These are phyloP conservation scores for Xerocomellus dryophilus DNA, from an alignment of 768 basidiomycete species.

Conservation along the genomic window DNA sequence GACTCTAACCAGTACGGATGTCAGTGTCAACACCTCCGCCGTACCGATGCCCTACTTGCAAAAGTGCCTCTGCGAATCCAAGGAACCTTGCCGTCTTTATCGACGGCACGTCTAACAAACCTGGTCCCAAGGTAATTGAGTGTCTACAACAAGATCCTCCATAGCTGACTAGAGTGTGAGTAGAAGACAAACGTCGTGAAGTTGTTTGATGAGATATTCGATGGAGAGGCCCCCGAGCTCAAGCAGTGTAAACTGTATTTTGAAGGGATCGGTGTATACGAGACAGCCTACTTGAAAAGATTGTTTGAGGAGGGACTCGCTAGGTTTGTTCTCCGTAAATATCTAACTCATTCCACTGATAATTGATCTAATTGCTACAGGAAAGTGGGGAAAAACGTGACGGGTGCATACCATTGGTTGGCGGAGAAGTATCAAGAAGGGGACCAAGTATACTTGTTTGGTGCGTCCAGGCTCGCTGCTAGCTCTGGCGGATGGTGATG, in stretches of 20 bases:
- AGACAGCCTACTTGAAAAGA: neutral
- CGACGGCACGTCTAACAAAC: conserved; percentile 15
- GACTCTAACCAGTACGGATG: neutral
- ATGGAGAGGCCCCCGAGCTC: neutral
- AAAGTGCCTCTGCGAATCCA: neutral
- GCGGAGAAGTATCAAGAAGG: neutral
- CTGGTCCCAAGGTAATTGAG: conserved; percentile 40
- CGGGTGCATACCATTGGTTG: conserved; percentile 5
- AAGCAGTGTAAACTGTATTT: conserved; percentile 30
- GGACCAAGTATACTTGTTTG: conserved; percentile 37
- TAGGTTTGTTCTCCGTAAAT: neutral
- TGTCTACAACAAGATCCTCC: neutral
- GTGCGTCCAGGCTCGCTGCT: conserved; percentile 14
- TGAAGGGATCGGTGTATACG: conserved; percentile 32
- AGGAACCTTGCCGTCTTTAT: conserved; percentile 35
- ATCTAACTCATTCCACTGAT: neutral
- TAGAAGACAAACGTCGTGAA: conserved; percentile 37
- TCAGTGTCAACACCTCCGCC: neutral
- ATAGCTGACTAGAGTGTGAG: neutral
- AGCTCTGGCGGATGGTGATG: neutral
- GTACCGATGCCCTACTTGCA: neutral
- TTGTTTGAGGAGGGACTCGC: too few relatives aligned
- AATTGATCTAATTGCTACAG: neutral
- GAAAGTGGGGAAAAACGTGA: conserved; percentile 7
- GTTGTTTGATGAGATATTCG: conserved; percentile 22